These are phyloP conservation scores for Mycena amicta DNA, from an alignment of 768 basidiomycete genomes.

Conservation along the genomic window DNA sequence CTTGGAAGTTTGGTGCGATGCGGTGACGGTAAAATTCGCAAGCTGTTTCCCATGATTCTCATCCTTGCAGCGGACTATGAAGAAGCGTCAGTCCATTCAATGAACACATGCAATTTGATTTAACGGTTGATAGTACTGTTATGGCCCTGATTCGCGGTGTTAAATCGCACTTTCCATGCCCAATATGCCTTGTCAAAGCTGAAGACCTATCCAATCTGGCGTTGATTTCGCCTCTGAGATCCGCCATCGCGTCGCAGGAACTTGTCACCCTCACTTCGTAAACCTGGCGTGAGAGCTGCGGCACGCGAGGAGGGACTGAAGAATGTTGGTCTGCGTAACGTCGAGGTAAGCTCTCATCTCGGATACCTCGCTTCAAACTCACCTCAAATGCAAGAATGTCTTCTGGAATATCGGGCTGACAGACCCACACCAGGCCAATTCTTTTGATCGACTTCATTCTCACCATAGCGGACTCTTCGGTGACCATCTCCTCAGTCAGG, in stretches of 20 bases:
- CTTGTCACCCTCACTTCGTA: constrained; percentile 20
- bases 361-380: constrained; percentile 4
- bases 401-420: constrained; percentile 41
- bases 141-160: constrained; percentile 41
- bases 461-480: constrained; percentile 35
- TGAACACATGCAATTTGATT: constrained; percentile 3
- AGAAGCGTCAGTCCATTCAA: constrained; percentile 41
- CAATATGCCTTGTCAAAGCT: constrained; percentile 37
- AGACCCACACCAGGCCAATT: constrained; percentile 36
- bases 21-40: constrained; percentile 28
- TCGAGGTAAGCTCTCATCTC: constrained; percentile 24
- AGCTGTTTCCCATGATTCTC: constrained; percentile 38
- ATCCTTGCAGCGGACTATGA: constrained; percentile 47
- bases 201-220: constrained; percentile 27
- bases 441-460: constrained; percentile 43
- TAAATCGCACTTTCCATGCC: constrained; percentile 35
- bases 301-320: constrained; percentile 27
- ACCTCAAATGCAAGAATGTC: constrained; percentile 33
- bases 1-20: constrained; percentile 22
- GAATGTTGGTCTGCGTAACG: constrained; percentile 21
- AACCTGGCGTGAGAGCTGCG: constrained; percentile 2
- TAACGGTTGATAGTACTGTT: constrained; percentile 30
- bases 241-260: constrained; percentile 16
- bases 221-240: constrained; percentile 16
- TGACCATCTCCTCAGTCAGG: constrained; percentile 32